Percentiles rank a stretch among this genome's conserved stretches.
These are phyloP conservation scores for Hypoxylon sp. DNA, from an alignment of 2,329 filamentous ascomycete genomes.

Conservation along the genomic window DNA sequence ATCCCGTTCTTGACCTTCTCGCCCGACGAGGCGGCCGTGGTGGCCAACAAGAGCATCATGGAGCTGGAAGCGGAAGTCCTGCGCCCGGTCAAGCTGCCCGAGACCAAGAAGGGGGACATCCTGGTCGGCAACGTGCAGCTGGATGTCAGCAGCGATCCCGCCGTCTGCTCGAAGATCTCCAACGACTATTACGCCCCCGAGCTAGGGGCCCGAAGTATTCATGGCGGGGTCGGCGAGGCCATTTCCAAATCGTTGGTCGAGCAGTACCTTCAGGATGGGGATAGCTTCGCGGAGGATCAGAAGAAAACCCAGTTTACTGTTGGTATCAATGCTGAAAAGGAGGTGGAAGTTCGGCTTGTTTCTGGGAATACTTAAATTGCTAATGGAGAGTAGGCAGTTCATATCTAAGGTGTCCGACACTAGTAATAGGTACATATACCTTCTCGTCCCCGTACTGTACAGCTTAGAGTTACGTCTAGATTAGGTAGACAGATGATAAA, in stretches of 20 bases:
- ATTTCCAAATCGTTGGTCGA: constrained; percentile 18
- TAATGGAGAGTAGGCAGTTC: too few species aligned
- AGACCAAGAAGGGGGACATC: constrained; percentile 23
- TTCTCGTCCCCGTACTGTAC: too few species aligned
- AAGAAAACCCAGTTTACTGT: constrained; percentile 10
- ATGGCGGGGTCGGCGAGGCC: constrained; percentile 13
- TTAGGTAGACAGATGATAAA: too few species aligned
- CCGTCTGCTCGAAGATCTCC: constrained; percentile 24
- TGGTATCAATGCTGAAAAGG: constrained; percentile 21
- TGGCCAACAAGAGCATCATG: constrained; percentile 8
- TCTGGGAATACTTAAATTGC: too few species aligned
- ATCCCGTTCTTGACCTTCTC: constrained; percentile 33
- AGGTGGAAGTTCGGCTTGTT: constrained; percentile 25
- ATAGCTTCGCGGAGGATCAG: constrained; percentile 26
- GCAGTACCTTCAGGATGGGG: constrained; percentile 23
- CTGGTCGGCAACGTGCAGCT: constrained; percentile 31
- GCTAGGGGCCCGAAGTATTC: constrained; percentile 31
- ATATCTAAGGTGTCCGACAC: too few species aligned
- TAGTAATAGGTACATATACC: too few species aligned
- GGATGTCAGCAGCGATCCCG: constrained; percentile 24
- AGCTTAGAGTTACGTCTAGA: too few species aligned
- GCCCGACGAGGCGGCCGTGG: constrained; percentile 20
- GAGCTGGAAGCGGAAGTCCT: constrained; percentile 14
- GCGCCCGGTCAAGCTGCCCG: constrained; percentile 6
- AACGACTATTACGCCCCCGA: constrained; percentile 26